Evolutionary conservation across 192 early-diverging fungal genomes (phyloP).

Genomic region (Umbelopsis sp.): DNA sequence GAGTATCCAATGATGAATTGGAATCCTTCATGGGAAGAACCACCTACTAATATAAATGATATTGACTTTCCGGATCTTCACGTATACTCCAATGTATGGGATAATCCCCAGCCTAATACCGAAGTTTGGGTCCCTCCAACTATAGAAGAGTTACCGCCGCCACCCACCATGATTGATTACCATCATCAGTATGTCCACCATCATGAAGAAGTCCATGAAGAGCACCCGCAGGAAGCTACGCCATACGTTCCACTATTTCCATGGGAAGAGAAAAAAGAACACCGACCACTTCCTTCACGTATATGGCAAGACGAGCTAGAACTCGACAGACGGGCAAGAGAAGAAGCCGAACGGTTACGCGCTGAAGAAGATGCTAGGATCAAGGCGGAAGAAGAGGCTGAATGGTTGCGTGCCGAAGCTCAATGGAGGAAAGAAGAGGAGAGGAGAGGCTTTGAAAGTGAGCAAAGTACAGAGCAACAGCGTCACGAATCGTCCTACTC

Average conservation of each 20-base stretch:
- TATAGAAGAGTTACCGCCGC: background rate
- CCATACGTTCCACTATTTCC: background rate
- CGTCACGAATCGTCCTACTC: too few species aligned
- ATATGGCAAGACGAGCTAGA: constrained; percentile 24
- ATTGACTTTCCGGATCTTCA: constrained; percentile 24
- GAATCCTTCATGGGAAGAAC: constrained; percentile 27
- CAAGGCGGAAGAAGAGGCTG: background rate
- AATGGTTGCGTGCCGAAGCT: background rate
- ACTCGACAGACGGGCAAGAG: background rate
- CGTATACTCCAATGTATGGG: constrained; percentile 31
- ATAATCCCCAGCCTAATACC: constrained; percentile 12
- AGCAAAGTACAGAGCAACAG: background rate
- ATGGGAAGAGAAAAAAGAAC: constrained; percentile 7
- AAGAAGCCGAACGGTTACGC: background rate
- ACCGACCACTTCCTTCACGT: background rate
- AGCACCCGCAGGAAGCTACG: background rate
- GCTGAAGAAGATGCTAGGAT: background rate
- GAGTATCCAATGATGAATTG: constrained; percentile 26
- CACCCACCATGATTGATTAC: constrained; percentile 8
- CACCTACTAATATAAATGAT: constrained; percentile 18
- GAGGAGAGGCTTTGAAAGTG: background rate
- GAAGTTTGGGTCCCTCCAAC: constrained; percentile 28
- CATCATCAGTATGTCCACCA: constrained; percentile 20
- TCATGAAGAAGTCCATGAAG: constrained; percentile 10
- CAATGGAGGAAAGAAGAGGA: too few species aligned